These are phyloP conservation scores for Fusarium neocosmosporiellum DNA, from an alignment of 2,329 filamentous ascomycete species.

Conservation along the genomic window DNA sequence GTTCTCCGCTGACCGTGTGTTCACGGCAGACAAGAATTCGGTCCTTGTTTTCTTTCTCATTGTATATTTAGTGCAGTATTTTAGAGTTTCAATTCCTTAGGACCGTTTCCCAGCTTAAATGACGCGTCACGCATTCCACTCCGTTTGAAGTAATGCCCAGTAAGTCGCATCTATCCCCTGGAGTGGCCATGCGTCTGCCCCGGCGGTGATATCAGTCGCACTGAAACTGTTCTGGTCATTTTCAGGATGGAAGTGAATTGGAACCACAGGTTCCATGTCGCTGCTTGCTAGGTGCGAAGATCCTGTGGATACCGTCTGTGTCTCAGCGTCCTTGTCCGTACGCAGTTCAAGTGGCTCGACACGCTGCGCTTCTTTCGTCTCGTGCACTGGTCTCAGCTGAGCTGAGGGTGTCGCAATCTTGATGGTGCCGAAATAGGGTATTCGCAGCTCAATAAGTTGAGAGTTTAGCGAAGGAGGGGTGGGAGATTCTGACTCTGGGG, in stretches of 20 bases:
- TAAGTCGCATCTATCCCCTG: neutral
- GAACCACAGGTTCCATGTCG: too few relatives aligned
- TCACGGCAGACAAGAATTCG: too few relatives aligned
- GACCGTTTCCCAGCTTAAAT: neutral
- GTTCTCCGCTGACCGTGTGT: too few relatives aligned
- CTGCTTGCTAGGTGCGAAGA: too few relatives aligned
- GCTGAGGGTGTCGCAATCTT: neutral
- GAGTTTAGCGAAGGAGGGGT: neutral
- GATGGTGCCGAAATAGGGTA: neutral
- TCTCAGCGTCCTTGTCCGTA: too few relatives aligned
- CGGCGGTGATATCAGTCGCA: neutral
- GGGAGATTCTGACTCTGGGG: neutral
- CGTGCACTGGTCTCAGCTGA: too few relatives aligned
- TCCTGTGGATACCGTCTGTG: too few relatives aligned
- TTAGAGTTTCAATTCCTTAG: neutral
- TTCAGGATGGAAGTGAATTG: neutral
- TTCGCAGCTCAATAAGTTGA: neutral
- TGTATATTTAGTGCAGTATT: neutral
- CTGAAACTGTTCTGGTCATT: neutral
- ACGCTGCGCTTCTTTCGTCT: too few relatives aligned
- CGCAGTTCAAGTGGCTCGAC: too few relatives aligned
- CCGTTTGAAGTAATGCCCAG: neutral
- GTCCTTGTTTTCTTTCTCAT: neutral
- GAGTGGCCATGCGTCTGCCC: neutral
- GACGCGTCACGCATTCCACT: neutral